These are phyloP conservation scores for Ustilago lituana DNA, from an alignment of 1,284 basidiomycete species.

Conservation along the genomic window DNA sequence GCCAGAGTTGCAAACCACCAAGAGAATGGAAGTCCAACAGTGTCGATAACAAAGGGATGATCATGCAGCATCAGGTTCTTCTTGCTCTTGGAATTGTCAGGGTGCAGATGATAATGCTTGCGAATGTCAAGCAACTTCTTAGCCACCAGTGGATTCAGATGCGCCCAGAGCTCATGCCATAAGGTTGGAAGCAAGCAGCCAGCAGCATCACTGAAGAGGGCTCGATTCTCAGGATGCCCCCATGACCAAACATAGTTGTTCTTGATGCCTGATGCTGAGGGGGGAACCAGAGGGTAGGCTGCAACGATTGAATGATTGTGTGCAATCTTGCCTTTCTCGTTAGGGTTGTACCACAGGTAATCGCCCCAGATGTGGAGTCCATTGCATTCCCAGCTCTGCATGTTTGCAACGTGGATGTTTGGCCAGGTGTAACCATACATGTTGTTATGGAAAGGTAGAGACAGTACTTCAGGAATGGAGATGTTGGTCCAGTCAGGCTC, in stretches of 20 bases:
- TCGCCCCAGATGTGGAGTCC: slow-evolving; percentile 7
- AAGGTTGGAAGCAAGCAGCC: background rate
- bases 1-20: slow-evolving; percentile 3
- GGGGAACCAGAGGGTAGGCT: slow-evolving; percentile 9
- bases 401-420: background rate
- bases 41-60: slow-evolving; percentile 16
- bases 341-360: slow-evolving; percentile 6
- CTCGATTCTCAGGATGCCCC: background rate
- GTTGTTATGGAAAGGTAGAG: slow-evolving; percentile 2
- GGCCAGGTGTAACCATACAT: background rate
- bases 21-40: slow-evolving; percentile 6
- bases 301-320: background rate
- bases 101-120: slow-evolving; percentile 4
- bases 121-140: background rate
- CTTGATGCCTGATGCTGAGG: slow-evolving; percentile 4
- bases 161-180: slow-evolving; percentile 6
- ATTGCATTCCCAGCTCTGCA: background rate
- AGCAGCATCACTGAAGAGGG: slow-evolving; percentile 1
- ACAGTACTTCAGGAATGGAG: slow-evolving; percentile 2
- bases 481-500: slow-evolving; percentile 12
- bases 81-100: slow-evolving; percentile 10
- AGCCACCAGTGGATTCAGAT: background rate
- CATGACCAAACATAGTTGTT: slow-evolving; percentile 7
- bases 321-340: background rate
- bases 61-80: slow-evolving; percentile 10